phyloP scores from a whole-genome alignment of 495 filamentous ascomycete species.

The Neurospora terricola region DNA sequence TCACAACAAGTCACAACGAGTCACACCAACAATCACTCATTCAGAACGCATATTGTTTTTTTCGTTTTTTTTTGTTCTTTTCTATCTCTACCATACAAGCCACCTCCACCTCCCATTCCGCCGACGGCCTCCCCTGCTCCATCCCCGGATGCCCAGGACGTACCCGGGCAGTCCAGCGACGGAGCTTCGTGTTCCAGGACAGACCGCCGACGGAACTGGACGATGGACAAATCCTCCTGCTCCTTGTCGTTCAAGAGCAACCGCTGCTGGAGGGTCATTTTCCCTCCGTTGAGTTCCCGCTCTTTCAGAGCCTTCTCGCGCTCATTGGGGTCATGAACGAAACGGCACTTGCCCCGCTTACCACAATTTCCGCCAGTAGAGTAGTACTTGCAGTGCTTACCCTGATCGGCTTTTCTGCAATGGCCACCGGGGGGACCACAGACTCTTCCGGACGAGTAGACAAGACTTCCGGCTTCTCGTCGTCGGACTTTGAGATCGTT shows the following conservation, averaged over 20 bases:
- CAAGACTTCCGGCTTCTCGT: conserved; percentile 40
- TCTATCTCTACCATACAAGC: neutral
- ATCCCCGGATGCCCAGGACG: neutral
- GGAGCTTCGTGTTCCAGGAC: neutral
- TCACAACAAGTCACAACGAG: neutral
- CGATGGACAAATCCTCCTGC: no score
- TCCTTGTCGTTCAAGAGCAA: neutral
- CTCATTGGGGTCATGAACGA: conserved; percentile 45
- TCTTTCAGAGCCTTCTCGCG: conserved; percentile 26
- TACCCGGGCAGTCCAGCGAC: neutral
- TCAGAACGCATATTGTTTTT: neutral
- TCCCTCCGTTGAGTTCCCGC: neutral
- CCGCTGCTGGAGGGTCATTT: neutral
- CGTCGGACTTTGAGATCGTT: conserved; percentile 29
- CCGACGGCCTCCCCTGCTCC: neutral
- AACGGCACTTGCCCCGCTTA: conserved; percentile 56
- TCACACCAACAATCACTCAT: neutral
- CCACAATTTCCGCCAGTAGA: conserved; percentile 50
- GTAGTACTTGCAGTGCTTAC: conserved; percentile 53
- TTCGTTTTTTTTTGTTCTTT: neutral
- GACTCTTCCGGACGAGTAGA: conserved; percentile 28
- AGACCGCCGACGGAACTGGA: neutral
- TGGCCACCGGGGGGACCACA: conserved; percentile 23
- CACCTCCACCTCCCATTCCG: neutral
- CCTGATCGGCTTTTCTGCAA: no score